phyloP scores from a whole-genome alignment of 2,329 filamentous ascomycete genomes.

The Aquanectria penicillioides region DNA sequence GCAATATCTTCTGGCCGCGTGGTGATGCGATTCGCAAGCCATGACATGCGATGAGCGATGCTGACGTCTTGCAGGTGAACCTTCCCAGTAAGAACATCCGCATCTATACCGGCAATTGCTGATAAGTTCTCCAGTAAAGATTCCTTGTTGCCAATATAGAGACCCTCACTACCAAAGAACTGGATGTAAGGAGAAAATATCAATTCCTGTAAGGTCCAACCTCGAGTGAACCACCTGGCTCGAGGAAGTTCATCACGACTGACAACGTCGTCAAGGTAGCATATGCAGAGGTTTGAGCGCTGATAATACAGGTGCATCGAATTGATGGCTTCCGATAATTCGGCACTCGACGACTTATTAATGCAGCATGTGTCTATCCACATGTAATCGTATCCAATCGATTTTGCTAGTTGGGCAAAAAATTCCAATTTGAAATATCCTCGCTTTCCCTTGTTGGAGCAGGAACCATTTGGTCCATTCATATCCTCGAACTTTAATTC shows the following conservation, averaged over 20 bases:
- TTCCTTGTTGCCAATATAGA: conserved; percentile 3
- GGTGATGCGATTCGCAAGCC: conserved; percentile 2
- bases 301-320: conserved; percentile 1
- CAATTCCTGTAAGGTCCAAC: not conserved
- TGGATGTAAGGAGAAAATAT: not conserved
- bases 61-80: not conserved
- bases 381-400: not conserved
- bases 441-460: not conserved
- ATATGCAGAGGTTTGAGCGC: not conserved
- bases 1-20: conserved; percentile 8
- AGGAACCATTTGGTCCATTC: not conserved
- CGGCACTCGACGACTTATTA: not conserved
- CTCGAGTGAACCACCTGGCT: not conserved
- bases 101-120: not conserved
- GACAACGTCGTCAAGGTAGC: not conserved
- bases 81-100: not conserved
- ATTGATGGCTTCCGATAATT: not conserved
- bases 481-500: not conserved
- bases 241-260: not conserved
- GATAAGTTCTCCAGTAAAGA: not conserved
- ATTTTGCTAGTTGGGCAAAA: not conserved
- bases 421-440: not conserved
- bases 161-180: not conserved
- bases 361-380: conserved; percentile 4
- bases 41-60: conserved; percentile 4